Base-by-base conservation (phyloP, 345 rosid species). In the Kernera saxatilis region DNA sequence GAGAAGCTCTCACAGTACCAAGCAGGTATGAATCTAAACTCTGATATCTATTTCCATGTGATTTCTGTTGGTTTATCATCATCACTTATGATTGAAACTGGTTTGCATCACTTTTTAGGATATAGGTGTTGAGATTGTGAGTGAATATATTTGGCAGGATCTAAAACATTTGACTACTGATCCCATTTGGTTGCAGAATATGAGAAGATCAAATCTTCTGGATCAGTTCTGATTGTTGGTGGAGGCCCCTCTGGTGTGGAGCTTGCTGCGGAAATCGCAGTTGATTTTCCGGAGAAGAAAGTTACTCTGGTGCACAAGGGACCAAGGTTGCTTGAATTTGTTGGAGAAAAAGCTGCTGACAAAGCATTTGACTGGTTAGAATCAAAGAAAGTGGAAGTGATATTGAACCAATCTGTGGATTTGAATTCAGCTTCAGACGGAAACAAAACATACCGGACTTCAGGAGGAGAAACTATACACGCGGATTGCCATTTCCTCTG, bases 231-330 rank as follows among this genome's bases (percentile, higher is more conserved):
- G 76, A 86, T 91, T 17, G 78, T 93, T 48, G 98, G 98, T 74
- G 98, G 97, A 46, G 98, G 98, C 66, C 98, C 97, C 0, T 77
- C 91, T 27, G 98, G 97, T 39, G 97, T 93, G 23, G 97, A 93
- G 82, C 89, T 93, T 67, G 97, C 96, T 10, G 98, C 87, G 8
- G 98, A 93, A 67, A 85, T 93, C 44, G 85, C 94, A 0, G 85
- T 81, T 29, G 98, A 93, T 44, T 91, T 83, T 50, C 97, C 97
- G 0, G 84, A 79, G 43, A 93, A 90, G 84, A 79, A 86, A 71
- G 83, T 91, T 25, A 87, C 96, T 15, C 52, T 93, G 57, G 96
- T 88, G 33, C 98, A 93, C 57, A 82, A 66, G 56, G 97, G 97
- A 30, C 78, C 91, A 1, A 85, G 98, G 74, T 75, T 93, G 73